These are phyloP conservation scores for Vigna reflexopilosa DNA, from an alignment of 306 rosid species.

Conservation along the genomic window DNA sequence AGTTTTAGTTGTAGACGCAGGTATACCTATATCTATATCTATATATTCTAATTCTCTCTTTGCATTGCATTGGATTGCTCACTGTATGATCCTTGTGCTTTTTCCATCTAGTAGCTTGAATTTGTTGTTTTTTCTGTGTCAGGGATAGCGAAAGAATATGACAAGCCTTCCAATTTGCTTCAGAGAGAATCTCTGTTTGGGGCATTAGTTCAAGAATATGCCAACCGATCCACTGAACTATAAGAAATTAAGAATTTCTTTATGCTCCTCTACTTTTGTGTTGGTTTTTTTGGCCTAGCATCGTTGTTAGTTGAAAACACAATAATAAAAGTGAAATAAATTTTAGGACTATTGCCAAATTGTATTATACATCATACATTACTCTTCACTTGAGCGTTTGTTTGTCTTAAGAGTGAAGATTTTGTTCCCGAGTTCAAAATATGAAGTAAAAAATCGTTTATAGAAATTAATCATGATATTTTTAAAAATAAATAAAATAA, in stretches of 20 bases:
- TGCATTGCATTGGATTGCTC: background rate
- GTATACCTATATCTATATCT: conserved; percentile 29
- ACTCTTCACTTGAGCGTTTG: too few species aligned
- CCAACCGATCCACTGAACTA: conserved; percentile 65
- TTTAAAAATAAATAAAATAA: too few species aligned
- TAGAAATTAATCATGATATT: too few species aligned
- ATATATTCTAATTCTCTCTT: background rate
- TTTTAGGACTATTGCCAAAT: too few species aligned
- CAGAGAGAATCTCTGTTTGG: conserved; percentile 68
- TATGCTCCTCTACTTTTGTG: too few species aligned
- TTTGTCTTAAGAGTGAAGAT: too few species aligned
- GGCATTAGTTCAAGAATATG: conserved; percentile 83
- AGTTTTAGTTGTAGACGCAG: conserved; percentile 78
- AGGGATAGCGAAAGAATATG: conserved; percentile 77
- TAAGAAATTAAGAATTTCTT: conserved; percentile 5
- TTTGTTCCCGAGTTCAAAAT: too few species aligned
- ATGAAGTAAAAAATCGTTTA: too few species aligned
- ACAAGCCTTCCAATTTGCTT: conserved; percentile 66
- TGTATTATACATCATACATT: too few species aligned
- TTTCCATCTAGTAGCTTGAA: background rate
- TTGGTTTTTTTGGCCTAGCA: too few species aligned
- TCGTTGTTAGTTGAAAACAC: too few species aligned
- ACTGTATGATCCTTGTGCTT: background rate
- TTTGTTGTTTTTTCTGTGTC: background rate
- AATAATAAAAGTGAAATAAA: too few species aligned